Percentiles rank a stretch among this genome's conserved stretches.
phyloP scores from a whole-genome alignment of 352 stramenopile genomes.

The Phytophthora vignae region DNA sequence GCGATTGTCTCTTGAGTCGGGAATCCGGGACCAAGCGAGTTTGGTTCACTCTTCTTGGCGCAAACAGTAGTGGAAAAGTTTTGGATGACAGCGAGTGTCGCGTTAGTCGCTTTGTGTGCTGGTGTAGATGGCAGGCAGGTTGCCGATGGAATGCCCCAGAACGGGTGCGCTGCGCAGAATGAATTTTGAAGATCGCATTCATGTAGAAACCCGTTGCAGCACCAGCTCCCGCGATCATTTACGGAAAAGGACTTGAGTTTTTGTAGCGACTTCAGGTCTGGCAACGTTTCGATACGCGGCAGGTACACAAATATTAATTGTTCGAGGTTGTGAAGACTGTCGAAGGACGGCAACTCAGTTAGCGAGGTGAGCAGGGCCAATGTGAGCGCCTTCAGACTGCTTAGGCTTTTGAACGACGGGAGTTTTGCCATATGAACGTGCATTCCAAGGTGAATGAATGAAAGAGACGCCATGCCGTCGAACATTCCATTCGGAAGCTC shows the following conservation, averaged over 20 bases:
- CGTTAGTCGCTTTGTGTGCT: not conserved
- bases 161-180: slow-evolving; percentile 7
- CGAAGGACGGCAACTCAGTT: slow-evolving; percentile 9
- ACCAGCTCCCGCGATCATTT: slow-evolving; percentile 7
- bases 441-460: slow-evolving; percentile 38
- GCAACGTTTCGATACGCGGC: slow-evolving; percentile 1
- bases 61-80: slow-evolving; percentile 17
- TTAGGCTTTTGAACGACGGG: slow-evolving; percentile 30
- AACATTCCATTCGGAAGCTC: slow-evolving; percentile 38
- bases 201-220: slow-evolving; percentile 37
- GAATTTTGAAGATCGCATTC: slow-evolving; percentile 20
- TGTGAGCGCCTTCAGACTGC: slow-evolving; percentile 17
- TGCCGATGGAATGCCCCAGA: slow-evolving; percentile 5
- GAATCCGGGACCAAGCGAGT: slow-evolving; percentile 6
- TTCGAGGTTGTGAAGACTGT: slow-evolving; percentile 2
- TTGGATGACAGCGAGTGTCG: slow-evolving; percentile 1
- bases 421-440: slow-evolving; percentile 19
- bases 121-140: slow-evolving; percentile 13
- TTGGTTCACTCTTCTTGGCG: not conserved
- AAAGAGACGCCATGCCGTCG: slow-evolving; percentile 37
- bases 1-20: slow-evolving; percentile 1
- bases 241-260: slow-evolving; percentile 8
- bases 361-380: slow-evolving; percentile 23
- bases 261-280: slow-evolving; percentile 22
- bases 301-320: slow-evolving; percentile 19